Conservation (phyloP, 169 alveolate species). For the Plasmodium gaboni region DNA sequence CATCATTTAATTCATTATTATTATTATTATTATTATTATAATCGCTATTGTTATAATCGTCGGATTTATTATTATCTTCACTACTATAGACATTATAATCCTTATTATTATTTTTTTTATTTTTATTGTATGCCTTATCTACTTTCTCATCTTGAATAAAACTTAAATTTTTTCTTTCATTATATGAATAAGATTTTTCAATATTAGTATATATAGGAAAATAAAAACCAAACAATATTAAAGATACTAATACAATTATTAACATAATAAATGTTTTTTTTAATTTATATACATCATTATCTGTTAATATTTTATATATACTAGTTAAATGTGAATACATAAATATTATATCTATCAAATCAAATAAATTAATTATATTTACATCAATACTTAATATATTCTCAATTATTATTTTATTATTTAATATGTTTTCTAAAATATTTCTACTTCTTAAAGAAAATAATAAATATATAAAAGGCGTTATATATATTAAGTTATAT, state of each 20-base stretch:
- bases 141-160: background rate
- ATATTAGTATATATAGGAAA: conserved; percentile 70
- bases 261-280: conserved; percentile 31
- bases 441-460: conserved; percentile 71
- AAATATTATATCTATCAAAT: conserved; percentile 39
- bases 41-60: too few relatives aligned
- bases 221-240: conserved; percentile 44
- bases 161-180: conserved; percentile 1
- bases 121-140: background rate
- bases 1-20: background rate
- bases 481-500: conserved; percentile 49
- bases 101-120: background rate
- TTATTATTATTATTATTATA: too few relatives aligned
- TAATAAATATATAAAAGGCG: conserved; percentile 60
- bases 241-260: conserved; percentile 9
- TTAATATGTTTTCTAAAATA: conserved; percentile 47
- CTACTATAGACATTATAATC: background rate
- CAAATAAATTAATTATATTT: conserved; percentile 63
- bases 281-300: conserved; percentile 1
- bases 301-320: conserved; percentile 23
- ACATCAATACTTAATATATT: conserved; percentile 59
- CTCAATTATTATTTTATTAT: conserved; percentile 47
- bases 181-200: conserved; percentile 28
- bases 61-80: background rate
- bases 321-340: conserved; percentile 67